Conservation (phyloP, 495 filamentous ascomycete species). For the Recurvomyces mirabilis region DNA sequence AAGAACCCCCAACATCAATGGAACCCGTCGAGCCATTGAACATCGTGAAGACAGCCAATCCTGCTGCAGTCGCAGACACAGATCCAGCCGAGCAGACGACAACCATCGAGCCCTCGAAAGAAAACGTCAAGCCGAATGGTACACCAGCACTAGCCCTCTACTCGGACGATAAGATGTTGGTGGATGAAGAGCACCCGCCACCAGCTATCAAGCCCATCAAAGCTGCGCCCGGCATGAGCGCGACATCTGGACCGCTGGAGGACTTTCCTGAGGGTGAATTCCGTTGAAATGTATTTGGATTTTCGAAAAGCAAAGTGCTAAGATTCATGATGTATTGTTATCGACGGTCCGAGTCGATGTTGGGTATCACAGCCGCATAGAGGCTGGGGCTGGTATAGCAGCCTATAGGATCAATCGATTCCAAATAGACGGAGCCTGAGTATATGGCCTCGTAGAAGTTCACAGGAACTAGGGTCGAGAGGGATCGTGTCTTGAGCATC, state of each 20-base stretch:
- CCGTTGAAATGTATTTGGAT: too few relatives aligned
- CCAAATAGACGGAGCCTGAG: too few relatives aligned
- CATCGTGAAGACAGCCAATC: not conserved
- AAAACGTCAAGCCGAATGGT: not conserved
- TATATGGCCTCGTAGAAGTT: too few relatives aligned
- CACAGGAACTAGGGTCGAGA: too few relatives aligned
- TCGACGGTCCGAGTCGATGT: slow-evolving; percentile 6
- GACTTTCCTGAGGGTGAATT: slow-evolving; percentile 21
- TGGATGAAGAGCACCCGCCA: not conserved
- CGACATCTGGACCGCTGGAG: slow-evolving; percentile 23
- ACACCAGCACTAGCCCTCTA: not conserved
- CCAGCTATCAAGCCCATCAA: slow-evolving; percentile 6
- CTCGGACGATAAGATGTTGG: slow-evolving; percentile 6
- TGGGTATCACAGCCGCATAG: too few relatives aligned
- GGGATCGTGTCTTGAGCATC: too few relatives aligned
- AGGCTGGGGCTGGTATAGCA: too few relatives aligned
- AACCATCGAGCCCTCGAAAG: not conserved
- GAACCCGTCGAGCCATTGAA: not conserved
- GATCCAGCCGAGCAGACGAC: not conserved
- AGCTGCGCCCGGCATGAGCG: slow-evolving; percentile 23
- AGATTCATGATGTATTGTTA: not conserved
- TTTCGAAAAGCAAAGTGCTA: too few relatives aligned
- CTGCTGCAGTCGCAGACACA: not conserved
- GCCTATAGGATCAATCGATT: too few relatives aligned
- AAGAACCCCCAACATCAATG: not conserved